Percentiles rank a stretch among this genome's conserved stretches.
These are phyloP conservation scores for Heliamphora pulchella DNA, from an alignment of 179 eudicot genomes.

Conservation along the genomic window DNA sequence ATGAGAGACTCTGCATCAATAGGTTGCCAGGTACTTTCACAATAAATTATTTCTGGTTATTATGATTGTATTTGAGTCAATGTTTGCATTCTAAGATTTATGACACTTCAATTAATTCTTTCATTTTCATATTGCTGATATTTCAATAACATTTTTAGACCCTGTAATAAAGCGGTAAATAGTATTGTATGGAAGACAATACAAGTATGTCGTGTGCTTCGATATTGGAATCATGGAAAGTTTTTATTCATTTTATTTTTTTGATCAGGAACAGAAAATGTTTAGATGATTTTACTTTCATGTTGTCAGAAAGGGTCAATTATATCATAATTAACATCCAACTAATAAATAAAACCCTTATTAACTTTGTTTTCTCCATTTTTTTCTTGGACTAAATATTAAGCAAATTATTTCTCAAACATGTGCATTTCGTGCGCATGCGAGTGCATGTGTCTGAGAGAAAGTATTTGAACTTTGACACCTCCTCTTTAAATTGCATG, in stretches of 20 bases:
- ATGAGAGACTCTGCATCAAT: constrained; percentile 85
- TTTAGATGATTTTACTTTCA: neutral
- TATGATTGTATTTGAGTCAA: neutral
- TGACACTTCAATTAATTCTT: neutral
- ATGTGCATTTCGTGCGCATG: too few relatives aligned
- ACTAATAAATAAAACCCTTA: neutral
- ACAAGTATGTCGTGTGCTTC: too few relatives aligned
- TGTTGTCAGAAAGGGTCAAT: neutral
- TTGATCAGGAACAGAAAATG: neutral
- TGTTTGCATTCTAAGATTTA: neutral
- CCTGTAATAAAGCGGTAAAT: neutral
- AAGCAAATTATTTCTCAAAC: neutral
- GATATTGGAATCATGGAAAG: neutral
- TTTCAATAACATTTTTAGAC: neutral
- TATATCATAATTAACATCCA: neutral
- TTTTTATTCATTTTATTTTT: neutral
- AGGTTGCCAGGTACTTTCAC: constrained; percentile 61
- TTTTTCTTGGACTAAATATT: neutral
- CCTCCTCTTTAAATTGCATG: neutral
- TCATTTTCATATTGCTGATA: neutral
- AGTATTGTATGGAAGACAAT: too few relatives aligned
- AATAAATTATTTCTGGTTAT: neutral
- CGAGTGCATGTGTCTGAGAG: too few relatives aligned
- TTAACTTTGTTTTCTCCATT: neutral
- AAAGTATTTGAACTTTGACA: neutral